These are phyloP conservation scores for Petunia axillaris DNA, from an alignment of 257 asterid species.

Conservation along the genomic window DNA sequence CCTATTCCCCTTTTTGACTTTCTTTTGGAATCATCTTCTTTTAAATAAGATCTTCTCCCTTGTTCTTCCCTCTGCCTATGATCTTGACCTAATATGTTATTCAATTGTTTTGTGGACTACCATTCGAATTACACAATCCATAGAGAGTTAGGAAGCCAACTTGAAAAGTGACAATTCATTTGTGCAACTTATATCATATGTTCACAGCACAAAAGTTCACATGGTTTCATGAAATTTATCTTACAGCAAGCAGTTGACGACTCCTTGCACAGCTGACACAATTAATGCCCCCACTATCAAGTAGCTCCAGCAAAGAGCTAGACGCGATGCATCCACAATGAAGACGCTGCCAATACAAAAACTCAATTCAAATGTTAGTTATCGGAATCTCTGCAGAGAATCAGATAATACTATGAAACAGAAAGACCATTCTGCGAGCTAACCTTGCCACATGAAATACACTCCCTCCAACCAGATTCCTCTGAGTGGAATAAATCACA, in stretches of 20 bases:
- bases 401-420: constrained; percentile 8
- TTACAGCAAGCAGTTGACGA: constrained; percentile 57
- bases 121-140: constrained; percentile 15
- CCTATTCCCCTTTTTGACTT: no score
- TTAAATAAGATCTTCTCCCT: no score
- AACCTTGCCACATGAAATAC: constrained; percentile 90
- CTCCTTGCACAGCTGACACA: constrained; percentile 70
- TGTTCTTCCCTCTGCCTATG: no score
- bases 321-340: constrained; percentile 98
- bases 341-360: constrained; percentile 65
- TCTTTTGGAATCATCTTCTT: no score
- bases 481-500: constrained; percentile 84
- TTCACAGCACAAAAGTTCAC: constrained; percentile 1
- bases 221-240: constrained; percentile 35
- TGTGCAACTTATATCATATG: neutral
- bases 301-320: constrained; percentile 67
- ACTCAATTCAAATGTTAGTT: constrained; percentile 17
- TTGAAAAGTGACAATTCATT: neutral
- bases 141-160: neutral
- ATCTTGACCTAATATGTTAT: neutral
- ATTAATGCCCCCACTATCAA: constrained; percentile 78
- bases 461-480: constrained; percentile 95
- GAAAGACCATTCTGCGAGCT: constrained; percentile 23
- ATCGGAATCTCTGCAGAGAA: constrained; percentile 20
- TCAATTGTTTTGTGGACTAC: neutral